Percentiles rank a stretch among this genome's conserved stretches.
These are phyloP conservation scores for Penicillium roqueforti DNA, from an alignment of 495 filamentous ascomycete species.

Conservation along the genomic window DNA sequence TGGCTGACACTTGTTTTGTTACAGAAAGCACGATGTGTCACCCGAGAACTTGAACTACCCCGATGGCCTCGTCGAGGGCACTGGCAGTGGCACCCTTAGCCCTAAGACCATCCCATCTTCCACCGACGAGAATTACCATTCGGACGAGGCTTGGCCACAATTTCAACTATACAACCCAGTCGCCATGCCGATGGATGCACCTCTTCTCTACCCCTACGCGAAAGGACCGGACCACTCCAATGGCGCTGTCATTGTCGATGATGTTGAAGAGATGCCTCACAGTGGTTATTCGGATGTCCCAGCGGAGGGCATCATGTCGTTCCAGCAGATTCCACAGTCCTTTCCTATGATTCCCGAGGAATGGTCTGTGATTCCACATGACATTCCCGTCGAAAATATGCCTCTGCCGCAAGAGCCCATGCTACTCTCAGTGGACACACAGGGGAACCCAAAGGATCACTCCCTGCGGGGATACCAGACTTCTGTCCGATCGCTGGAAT, in stretches of 20 bases:
- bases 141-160: slow-evolving; percentile 42
- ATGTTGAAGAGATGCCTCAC: slow-evolving; percentile 34
- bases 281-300: slow-evolving; percentile 33
- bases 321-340: slow-evolving; percentile 34
- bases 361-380: slow-evolving; percentile 28
- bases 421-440: slow-evolving; percentile 23
- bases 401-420: slow-evolving; percentile 17
- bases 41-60: slow-evolving; percentile 33
- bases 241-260: slow-evolving; percentile 41
- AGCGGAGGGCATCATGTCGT: slow-evolving; percentile 31
- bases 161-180: slow-evolving; percentile 41
- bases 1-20: slow-evolving; percentile 17
- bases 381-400: slow-evolving; percentile 22
- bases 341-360: slow-evolving; percentile 33
- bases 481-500: slow-evolving; percentile 34
- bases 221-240: slow-evolving; percentile 29
- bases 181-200: slow-evolving; percentile 35
- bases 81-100: slow-evolving; percentile 41
- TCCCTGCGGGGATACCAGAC: slow-evolving; percentile 25
- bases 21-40: slow-evolving; percentile 30
- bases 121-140: slow-evolving; percentile 42
- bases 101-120: slow-evolving; percentile 42
- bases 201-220: slow-evolving; percentile 37
- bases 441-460: slow-evolving; percentile 23
- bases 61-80: slow-evolving; percentile 33